Conservation (phyloP, 2,329 filamentous ascomycete genomes). For the Dendrostoma leiphaemia region DNA sequence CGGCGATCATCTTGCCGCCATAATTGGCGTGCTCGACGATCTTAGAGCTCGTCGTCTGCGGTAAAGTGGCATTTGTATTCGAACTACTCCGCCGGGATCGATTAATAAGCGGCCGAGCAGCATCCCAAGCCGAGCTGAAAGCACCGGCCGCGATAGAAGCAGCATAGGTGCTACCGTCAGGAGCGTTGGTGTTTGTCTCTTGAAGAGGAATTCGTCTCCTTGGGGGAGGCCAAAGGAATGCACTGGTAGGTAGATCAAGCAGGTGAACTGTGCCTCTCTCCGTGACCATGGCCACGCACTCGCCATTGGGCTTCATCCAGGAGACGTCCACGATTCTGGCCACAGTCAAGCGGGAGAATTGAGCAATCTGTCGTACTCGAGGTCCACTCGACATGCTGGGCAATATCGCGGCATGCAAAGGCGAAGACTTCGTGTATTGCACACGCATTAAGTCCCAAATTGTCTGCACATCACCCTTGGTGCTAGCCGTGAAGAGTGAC, state of each 20-base stretch:
- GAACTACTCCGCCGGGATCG: conserved; percentile 53
- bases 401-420: conserved; percentile 48
- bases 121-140: conserved; percentile 68
- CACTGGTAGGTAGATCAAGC: conserved; percentile 78
- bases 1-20: conserved; percentile 69
- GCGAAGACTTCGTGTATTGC: conserved; percentile 61
- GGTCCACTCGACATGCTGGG: conserved; percentile 48
- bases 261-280: conserved; percentile 95
- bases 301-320: conserved; percentile 80
- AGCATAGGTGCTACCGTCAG: conserved; percentile 52
- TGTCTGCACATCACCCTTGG: conserved; percentile 78
- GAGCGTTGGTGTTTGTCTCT: conserved; percentile 43
- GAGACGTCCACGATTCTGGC: conserved; percentile 86
- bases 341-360: conserved; percentile 88
- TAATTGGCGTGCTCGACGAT: conserved; percentile 64
- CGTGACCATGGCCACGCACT: conserved; percentile 84
- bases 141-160: conserved; percentile 70
- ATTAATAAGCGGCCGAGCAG: conserved; percentile 58
- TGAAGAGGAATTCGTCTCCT: conserved; percentile 46
- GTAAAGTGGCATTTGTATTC: conserved; percentile 29
- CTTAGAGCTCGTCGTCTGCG: conserved; percentile 39
- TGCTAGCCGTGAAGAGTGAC: conserved; percentile 74
- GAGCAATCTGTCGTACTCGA: conserved; percentile 77
- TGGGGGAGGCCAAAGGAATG: conserved; percentile 84
- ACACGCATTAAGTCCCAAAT: conserved; percentile 76